Conservation (phyloP, 495 filamentous ascomycete species). For the Talaromyces wortmannii region DNA sequence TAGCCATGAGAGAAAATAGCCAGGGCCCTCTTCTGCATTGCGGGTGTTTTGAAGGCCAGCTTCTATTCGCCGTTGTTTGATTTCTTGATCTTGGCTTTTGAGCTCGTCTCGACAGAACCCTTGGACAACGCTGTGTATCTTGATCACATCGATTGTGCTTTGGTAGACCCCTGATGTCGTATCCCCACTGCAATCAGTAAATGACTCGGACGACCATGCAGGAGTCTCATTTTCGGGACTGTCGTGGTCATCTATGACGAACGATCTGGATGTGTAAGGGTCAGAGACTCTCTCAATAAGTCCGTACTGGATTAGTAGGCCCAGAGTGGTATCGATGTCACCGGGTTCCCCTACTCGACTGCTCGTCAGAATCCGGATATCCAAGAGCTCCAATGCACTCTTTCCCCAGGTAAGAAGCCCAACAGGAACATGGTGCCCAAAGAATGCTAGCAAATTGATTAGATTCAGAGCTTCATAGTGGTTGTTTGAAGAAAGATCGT, state of each 20-base stretch:
- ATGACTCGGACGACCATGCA: conserved; percentile 11
- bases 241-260: conserved; percentile 17
- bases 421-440: conserved; percentile 67
- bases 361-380: conserved; percentile 40
- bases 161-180: conserved; percentile 34
- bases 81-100: conserved; percentile 44
- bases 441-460: conserved; percentile 68
- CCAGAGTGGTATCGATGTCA: conserved; percentile 63
- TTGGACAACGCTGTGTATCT: conserved; percentile 74
- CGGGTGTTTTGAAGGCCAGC: conserved; percentile 13
- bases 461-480: conserved; percentile 61
- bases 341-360: conserved; percentile 43
- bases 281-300: conserved; percentile 53
- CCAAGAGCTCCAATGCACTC: conserved; percentile 44
- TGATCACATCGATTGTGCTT: conserved; percentile 61
- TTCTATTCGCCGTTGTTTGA: conserved; percentile 13
- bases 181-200: conserved; percentile 35
- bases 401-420: conserved; percentile 65
- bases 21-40: conserved; percentile 8
- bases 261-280: conserved; percentile 7
- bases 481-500: conserved; percentile 56
- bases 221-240: conserved; percentile 24
- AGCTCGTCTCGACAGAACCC: conserved; percentile 69
- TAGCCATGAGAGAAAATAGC: conserved; percentile 51
- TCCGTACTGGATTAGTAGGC: conserved; percentile 61